phyloP scores from a whole-genome alignment of 768 basidiomycete species.

The Hortiboletus flavorubellus region DNA sequence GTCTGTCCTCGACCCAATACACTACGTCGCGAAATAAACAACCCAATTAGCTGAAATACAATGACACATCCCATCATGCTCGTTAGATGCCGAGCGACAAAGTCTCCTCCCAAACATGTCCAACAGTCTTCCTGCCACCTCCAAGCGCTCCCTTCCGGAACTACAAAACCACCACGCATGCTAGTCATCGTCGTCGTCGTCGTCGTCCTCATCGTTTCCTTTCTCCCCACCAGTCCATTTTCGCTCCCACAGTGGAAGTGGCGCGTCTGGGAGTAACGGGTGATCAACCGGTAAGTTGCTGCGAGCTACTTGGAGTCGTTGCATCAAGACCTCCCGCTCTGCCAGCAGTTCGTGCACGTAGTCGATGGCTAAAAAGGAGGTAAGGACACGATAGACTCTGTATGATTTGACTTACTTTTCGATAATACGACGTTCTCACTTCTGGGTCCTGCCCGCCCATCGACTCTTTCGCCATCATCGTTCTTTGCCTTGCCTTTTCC shows the following conservation, averaged over 20 bases:
- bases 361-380: constrained; percentile 66
- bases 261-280: constrained; percentile 43
- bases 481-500: constrained; percentile 37
- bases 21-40: constrained; percentile 1
- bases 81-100: background rate
- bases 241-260: constrained; percentile 67
- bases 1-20: constrained; percentile 7
- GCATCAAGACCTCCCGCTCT: constrained; percentile 53
- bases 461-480: constrained; percentile 60
- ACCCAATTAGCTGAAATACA: constrained; percentile 29
- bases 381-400: constrained; percentile 3
- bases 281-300: constrained; percentile 56
- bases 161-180: background rate
- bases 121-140: background rate
- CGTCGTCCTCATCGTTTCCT: constrained; percentile 45
- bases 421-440: constrained; percentile 88
- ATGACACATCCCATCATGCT: constrained; percentile 10
- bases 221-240: constrained; percentile 78
- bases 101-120: background rate
- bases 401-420: constrained; percentile 59
- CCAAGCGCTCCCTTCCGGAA: background rate
- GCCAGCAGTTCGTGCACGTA: constrained; percentile 67
- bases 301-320: constrained; percentile 60
- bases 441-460: constrained; percentile 84
- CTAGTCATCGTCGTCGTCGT: constrained; percentile 46